phyloP scores from a whole-genome alignment of 2,329 filamentous ascomycete genomes.

The Byssothecium circinans region DNA sequence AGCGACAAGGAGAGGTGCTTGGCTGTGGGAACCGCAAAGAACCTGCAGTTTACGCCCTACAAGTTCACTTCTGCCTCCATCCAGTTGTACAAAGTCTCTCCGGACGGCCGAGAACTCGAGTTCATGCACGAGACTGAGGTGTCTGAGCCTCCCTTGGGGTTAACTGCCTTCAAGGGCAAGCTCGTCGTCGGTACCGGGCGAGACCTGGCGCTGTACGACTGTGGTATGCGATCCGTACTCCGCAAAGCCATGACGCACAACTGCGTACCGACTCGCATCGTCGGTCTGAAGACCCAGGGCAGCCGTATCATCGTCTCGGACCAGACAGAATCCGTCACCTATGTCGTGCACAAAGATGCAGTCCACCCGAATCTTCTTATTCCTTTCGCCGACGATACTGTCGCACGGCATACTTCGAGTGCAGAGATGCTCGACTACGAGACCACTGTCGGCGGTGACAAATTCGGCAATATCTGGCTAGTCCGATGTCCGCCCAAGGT shows the following conservation, averaged over 20 bases:
- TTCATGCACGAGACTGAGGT: constrained; percentile 97
- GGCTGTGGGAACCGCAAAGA: constrained; percentile 91
- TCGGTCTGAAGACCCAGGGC: constrained; percentile 85
- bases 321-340: constrained; percentile 87
- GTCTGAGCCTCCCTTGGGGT: constrained; percentile 84
- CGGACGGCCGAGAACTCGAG: constrained; percentile 83
- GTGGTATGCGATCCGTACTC: constrained; percentile 88
- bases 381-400: constrained; percentile 87
- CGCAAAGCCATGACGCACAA: constrained; percentile 81
- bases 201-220: constrained; percentile 83
- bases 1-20: constrained; percentile 88
- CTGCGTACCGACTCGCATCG: constrained; percentile 79
- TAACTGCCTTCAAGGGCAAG: constrained; percentile 89
- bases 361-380: constrained; percentile 83
- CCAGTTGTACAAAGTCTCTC: constrained; percentile 86
- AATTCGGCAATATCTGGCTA: constrained; percentile 96
- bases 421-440: constrained; percentile 97
- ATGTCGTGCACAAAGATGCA: constrained; percentile 83
- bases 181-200: constrained; percentile 83
- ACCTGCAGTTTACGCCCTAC: constrained; percentile 78
- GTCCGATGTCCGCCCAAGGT: constrained; percentile 83
- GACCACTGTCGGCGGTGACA: constrained; percentile 90
- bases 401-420: constrained; percentile 87
- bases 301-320: constrained; percentile 91
- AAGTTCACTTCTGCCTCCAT: constrained; percentile 76